phyloP scores from a whole-genome alignment of 108 stramenopile genomes.

The Craspedostauros australis region DNA sequence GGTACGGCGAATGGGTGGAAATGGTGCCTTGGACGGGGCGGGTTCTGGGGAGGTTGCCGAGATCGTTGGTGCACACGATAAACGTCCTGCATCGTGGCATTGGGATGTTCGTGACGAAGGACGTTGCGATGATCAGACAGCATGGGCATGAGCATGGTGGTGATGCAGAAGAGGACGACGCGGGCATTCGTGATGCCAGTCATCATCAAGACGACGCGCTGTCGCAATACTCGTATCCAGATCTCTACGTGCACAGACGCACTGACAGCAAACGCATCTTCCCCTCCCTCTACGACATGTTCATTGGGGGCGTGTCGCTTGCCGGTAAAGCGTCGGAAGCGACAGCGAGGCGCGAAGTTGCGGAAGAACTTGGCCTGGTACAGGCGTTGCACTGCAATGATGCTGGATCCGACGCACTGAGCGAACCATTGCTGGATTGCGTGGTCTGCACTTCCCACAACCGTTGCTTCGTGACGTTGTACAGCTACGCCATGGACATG shows the following conservation, averaged over 20 bases:
- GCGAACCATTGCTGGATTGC: constrained; percentile 46
- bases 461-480: constrained; percentile 72
- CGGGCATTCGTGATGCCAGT: no score
- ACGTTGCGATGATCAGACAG: constrained; percentile 14
- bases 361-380: constrained; percentile 65
- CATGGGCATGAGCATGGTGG: neutral
- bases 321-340: constrained; percentile 42
- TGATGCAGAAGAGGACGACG: neutral
- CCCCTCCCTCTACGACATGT: constrained; percentile 80
- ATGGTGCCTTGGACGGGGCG: constrained; percentile 20
- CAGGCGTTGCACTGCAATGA: constrained; percentile 28
- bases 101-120: constrained; percentile 59
- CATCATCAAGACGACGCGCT: neutral
- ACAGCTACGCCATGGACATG: constrained; percentile 40
- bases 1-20: constrained; percentile 49
- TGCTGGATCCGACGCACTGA: constrained; percentile 11
- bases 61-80: constrained; percentile 52
- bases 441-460: constrained; percentile 72
- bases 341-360: constrained; percentile 67
- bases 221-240: constrained; percentile 4
- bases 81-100: constrained; percentile 76
- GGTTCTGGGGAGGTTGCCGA: constrained; percentile 41
- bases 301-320: constrained; percentile 68
- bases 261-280: constrained; percentile 68
- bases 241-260: constrained; percentile 64